phyloP scores from a whole-genome alignment of 2,329 filamentous ascomycete species.

The Ophiostoma australiae region DNA sequence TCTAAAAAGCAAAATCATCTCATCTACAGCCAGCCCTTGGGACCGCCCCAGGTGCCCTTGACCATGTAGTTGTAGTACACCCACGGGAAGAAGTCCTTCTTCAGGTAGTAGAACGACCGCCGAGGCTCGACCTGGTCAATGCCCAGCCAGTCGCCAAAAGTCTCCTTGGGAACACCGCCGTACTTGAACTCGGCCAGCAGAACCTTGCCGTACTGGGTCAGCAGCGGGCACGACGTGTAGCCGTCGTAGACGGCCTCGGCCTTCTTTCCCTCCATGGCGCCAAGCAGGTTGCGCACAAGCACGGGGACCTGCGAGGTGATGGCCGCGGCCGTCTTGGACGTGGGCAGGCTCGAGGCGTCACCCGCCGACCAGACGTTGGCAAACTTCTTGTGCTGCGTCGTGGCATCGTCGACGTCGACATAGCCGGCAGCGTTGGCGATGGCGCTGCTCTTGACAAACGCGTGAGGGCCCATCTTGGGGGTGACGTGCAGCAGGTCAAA shows the following conservation, averaged over 20 bases:
- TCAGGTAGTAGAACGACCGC: conserved; percentile 40
- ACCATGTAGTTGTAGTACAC: conserved; percentile 50
- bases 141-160: conserved; percentile 35
- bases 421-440: conserved; percentile 53
- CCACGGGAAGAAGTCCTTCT: conserved; percentile 52
- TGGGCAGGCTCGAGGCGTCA: conserved; percentile 56
- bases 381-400: conserved; percentile 50
- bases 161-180: conserved; percentile 43
- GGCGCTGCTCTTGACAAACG: conserved; percentile 49
- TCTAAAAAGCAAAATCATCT: not conserved
- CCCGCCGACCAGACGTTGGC: conserved; percentile 56
- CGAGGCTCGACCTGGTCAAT: conserved; percentile 40
- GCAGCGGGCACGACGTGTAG: conserved; percentile 44
- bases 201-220: conserved; percentile 43
- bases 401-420: conserved; percentile 53
- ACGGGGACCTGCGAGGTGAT: conserved; percentile 43
- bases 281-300: conserved; percentile 40
- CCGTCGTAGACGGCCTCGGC: conserved; percentile 38
- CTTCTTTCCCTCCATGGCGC: conserved; percentile 35
- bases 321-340: conserved; percentile 46
- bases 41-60: conserved; percentile 52
- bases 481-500: conserved; percentile 55
- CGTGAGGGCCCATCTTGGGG: conserved; percentile 56
- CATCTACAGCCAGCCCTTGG: conserved; percentile 39
- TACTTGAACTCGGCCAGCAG: conserved; percentile 48